Evolutionary conservation across 495 filamentous ascomycete species (phyloP).

Genomic region (Peziza echinospora): DNA sequence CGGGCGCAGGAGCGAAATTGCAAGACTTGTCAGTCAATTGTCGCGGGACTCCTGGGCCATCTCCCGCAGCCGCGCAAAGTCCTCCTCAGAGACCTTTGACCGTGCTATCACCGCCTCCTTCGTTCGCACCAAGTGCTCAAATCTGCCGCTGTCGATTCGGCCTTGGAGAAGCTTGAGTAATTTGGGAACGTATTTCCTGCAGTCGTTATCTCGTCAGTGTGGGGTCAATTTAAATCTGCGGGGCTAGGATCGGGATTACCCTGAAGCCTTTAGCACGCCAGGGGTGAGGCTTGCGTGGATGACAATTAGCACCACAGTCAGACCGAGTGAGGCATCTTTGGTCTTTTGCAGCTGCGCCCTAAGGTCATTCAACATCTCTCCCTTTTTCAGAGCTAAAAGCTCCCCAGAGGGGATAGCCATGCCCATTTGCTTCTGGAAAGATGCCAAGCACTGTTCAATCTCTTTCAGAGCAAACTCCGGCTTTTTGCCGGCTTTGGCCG

Average conservation of each 20-base stretch:
- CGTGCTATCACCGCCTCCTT: conserved; percentile 13
- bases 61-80: conserved; percentile 8
- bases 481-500: background rate
- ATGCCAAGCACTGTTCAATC: conserved; percentile 1
- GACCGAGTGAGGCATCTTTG: conserved; percentile 9
- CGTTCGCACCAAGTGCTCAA: conserved; percentile 3
- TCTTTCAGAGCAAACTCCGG: conserved; percentile 6
- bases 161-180: conserved; percentile 13
- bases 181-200: conserved; percentile 19
- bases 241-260: conserved; percentile 9
- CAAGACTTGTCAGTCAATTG: too few relatives aligned
- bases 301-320: conserved; percentile 11
- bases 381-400: conserved; percentile 3
- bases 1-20: too few relatives aligned
- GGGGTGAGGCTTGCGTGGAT: conserved; percentile 8
- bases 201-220: background rate
- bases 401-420: background rate
- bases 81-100: conserved; percentile 4
- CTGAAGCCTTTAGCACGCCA: conserved; percentile 16
- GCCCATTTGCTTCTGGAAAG: background rate
- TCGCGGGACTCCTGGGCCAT: too few relatives aligned
- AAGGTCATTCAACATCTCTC: conserved; percentile 12
- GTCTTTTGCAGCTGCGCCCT: conserved; percentile 8
- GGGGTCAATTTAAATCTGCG: conserved; percentile 1
- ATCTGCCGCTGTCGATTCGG: conserved; percentile 1